Percentiles rank a stretch among this genome's conserved stretches.
Evolutionary conservation across 495 filamentous ascomycete species (phyloP).

Genomic region (Beverwykella pulmonaria): DNA sequence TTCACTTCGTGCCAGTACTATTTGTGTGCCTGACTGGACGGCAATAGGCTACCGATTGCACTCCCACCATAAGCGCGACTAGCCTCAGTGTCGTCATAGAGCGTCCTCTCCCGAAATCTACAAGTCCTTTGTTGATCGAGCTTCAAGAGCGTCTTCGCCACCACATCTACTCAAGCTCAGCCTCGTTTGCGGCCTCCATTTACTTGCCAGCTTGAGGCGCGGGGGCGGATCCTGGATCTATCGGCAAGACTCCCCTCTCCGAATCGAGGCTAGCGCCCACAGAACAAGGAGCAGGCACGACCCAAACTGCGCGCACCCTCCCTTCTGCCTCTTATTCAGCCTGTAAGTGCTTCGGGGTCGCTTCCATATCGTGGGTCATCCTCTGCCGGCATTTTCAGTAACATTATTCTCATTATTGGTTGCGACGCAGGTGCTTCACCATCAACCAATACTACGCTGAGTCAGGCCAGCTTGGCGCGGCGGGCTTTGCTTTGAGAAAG

Average conservation of each 20-base stretch:
- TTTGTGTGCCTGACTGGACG: too few relatives aligned
- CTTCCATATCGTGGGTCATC: not conserved
- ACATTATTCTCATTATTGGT: not conserved
- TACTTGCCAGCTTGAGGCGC: not conserved
- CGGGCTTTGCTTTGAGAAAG: constrained; percentile 1
- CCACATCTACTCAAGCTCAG: not conserved
- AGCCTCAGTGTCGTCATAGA: not conserved
- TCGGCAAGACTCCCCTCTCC: not conserved
- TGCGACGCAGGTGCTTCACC: not conserved
- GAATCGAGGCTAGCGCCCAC: not conserved
- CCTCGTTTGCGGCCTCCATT: not conserved
- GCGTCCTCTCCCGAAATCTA: not conserved
- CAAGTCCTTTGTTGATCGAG: not conserved
- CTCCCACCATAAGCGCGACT: too few relatives aligned
- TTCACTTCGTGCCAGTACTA: too few relatives aligned
- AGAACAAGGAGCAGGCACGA: not conserved
- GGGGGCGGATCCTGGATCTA: not conserved
- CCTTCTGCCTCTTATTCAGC: not conserved
- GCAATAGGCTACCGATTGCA: too few relatives aligned
- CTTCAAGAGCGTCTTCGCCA: not conserved
- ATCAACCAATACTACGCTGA: constrained; percentile 1
- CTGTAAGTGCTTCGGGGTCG: not conserved
- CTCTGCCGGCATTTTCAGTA: not conserved
- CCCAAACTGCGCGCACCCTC: not conserved
- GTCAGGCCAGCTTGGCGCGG: not conserved